Evolutionary conservation across 306 rosid genomes (phyloP), one percentile per base, ranked within the genome.

Genomic region (Quercus aquifolioides): DNA sequence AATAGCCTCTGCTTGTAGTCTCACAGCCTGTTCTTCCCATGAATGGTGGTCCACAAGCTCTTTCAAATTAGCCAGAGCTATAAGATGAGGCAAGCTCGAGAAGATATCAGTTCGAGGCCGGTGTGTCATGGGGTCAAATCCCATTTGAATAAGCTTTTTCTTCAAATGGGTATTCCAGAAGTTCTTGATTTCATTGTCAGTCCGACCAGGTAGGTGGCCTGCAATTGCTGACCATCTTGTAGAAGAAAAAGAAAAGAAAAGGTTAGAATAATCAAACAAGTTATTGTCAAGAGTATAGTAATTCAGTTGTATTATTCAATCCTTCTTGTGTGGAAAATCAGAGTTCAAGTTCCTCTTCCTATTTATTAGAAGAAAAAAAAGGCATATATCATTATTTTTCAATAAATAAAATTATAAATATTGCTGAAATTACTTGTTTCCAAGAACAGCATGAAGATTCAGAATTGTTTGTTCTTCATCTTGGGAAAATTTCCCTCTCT

Each of bases 191-290:
- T 89, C 92, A 55, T 89, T 89, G 63, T 89, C 92, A 2, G 92
- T 89, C 72, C 92, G 78, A n/a, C 92, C 92, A 0, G 92, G 90
- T 58, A 89, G 84, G 86, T 87, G 90, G 60, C 87, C 74, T 20
- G 92, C 90, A 79, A 89, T 89, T 67, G 92, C 90, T 74, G 92
- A 89, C 92, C 92, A 89, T 80, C 92, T 89, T 76, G 14, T 43
- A 55, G 43, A 35, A 55, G 4, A 35, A 75, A 65, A 26, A 72
- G 17, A 8, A 30, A 20, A 75, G 71, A 33, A 20, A 67, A 74
- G 9, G 4, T 49, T 11, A 49, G 54, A 49, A 11, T 49, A 49
- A 49, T 0, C 13, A 49, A 2, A 49, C 14, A 41, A 41, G 11
- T 41, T 2, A 41, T 8, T 41, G 11, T 41, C 12, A 41, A 41